Conservation (phyloP, 179 eudicot genomes). For the Sideroxylon spinosum region DNA sequence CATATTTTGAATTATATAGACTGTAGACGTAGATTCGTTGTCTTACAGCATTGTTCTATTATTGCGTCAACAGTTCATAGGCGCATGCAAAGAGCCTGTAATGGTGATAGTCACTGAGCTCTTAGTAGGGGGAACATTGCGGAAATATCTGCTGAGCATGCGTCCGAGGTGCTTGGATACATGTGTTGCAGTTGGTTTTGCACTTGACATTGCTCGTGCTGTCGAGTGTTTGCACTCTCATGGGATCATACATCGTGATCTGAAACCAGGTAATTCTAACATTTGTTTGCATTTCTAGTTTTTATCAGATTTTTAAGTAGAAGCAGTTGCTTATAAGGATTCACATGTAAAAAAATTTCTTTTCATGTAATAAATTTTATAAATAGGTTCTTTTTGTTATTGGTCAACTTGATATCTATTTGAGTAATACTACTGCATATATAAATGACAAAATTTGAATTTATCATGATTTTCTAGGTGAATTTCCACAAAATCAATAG, state of each 20-base stretch:
- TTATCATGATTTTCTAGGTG: background rate
- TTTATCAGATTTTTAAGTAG: background rate
- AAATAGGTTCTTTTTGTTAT: too few species aligned
- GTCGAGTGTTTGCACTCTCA: constrained; percentile 93
- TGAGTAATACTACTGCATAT: background rate
- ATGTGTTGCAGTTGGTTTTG: constrained; percentile 69
- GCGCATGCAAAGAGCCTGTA: constrained; percentile 93
- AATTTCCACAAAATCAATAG: background rate
- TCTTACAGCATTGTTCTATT: constrained; percentile 11
- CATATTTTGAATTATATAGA: background rate
- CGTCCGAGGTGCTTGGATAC: constrained; percentile 73
- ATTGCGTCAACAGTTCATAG: constrained; percentile 63
- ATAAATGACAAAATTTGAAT: background rate
- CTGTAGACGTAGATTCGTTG: background rate
- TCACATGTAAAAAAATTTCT: background rate
- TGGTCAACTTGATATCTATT: too few species aligned
- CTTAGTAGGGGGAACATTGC: constrained; percentile 76
- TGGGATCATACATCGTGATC: constrained; percentile 95
- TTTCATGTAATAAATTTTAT: background rate
- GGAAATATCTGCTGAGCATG: constrained; percentile 67
- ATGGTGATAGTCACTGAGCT: constrained; percentile 95
- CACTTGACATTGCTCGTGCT: constrained; percentile 91
- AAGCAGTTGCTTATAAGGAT: background rate
- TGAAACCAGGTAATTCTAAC: constrained; percentile 68
- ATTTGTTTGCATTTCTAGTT: background rate